phyloP scores from a whole-genome alignment of 257 asterid genomes.

The Solanum etuberosum region DNA sequence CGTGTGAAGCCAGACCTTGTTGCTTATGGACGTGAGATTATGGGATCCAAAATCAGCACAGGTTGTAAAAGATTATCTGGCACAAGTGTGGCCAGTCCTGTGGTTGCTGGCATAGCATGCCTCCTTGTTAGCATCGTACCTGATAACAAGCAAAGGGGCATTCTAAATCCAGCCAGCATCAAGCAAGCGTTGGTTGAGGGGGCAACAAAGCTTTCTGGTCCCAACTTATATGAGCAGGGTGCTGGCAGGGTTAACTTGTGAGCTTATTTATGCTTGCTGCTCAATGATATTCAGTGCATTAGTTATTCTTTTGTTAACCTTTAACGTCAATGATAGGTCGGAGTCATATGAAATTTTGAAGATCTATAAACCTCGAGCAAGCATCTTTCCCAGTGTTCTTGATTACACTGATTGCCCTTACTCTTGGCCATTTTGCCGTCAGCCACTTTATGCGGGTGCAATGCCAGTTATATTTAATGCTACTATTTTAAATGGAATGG shows the following conservation, averaged over 20 bases:
- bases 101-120: conserved; percentile 95
- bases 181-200: conserved; percentile 96
- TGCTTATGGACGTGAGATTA: conserved; percentile 91
- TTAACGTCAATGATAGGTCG: conserved; percentile 35
- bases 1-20: conserved; percentile 96
- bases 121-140: conserved; percentile 85
- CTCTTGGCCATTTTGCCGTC: conserved; percentile 98
- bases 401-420: conserved; percentile 91
- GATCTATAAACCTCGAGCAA: conserved; percentile 87
- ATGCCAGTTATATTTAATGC: conserved; percentile 90
- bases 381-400: conserved; percentile 87
- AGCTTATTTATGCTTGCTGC: conserved; percentile 27
- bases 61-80: conserved; percentile 98
- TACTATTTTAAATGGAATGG: conserved; percentile 93
- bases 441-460: conserved; percentile 90
- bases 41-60: conserved; percentile 92
- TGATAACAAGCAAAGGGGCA: conserved; percentile 57
- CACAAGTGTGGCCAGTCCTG: conserved; percentile 98
- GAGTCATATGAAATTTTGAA: conserved; percentile 75
- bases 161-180: conserved; percentile 87
- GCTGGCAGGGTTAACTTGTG: conserved; percentile 98
- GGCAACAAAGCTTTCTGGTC: conserved; percentile 85
- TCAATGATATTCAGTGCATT: background rate
- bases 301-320: conserved; percentile 1
- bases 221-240: conserved; percentile 95